These are phyloP conservation scores for Bryoerythrophyllum caledonicum DNA, from an alignment of 225 moss, liverwort and hornwort genomes.

Conservation along the genomic window DNA sequence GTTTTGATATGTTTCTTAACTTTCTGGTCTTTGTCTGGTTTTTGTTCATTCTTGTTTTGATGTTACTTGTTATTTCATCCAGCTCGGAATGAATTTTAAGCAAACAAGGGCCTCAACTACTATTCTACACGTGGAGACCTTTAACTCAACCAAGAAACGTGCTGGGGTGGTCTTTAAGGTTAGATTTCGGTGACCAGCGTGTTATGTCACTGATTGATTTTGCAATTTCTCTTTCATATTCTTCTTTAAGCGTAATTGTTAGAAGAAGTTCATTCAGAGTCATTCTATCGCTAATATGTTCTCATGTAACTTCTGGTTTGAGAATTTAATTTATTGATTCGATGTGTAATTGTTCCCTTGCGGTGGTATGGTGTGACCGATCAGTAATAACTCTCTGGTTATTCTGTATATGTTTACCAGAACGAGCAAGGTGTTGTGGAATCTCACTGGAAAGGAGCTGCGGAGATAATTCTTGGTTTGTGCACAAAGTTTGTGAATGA, in stretches of 20 bases:
- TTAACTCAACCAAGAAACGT: slow-evolving; percentile 88
- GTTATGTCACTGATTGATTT: neutral
- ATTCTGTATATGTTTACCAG: slow-evolving; percentile 14
- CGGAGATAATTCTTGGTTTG: slow-evolving; percentile 75
- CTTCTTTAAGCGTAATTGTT: neutral
- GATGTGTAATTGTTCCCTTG: neutral
- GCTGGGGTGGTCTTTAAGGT: slow-evolving; percentile 77
- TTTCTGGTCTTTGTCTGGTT: neutral
- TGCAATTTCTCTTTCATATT: neutral
- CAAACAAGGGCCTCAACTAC: slow-evolving; percentile 35
- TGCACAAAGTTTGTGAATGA: slow-evolving; percentile 54
- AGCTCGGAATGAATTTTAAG: slow-evolving; percentile 90
- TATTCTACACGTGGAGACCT: slow-evolving; percentile 82
- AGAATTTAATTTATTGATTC: neutral
- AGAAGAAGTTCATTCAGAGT: neutral
- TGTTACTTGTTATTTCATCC: slow-evolving; percentile 5
- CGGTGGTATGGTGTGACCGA: neutral
- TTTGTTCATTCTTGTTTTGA: neutral
- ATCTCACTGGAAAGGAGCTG: slow-evolving; percentile 97
- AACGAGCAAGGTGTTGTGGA: slow-evolving; percentile 36
- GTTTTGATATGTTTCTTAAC: neutral
- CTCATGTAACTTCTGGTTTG: neutral
- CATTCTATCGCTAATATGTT: neutral
- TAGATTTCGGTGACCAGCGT: neutral
- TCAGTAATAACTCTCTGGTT: neutral